A percentile compares a stretch with the other conserved stretches of the same genome.
Conservation (phyloP, 2,329 filamentous ascomycete genomes). For the Colletotrichum aenigma region DNA sequence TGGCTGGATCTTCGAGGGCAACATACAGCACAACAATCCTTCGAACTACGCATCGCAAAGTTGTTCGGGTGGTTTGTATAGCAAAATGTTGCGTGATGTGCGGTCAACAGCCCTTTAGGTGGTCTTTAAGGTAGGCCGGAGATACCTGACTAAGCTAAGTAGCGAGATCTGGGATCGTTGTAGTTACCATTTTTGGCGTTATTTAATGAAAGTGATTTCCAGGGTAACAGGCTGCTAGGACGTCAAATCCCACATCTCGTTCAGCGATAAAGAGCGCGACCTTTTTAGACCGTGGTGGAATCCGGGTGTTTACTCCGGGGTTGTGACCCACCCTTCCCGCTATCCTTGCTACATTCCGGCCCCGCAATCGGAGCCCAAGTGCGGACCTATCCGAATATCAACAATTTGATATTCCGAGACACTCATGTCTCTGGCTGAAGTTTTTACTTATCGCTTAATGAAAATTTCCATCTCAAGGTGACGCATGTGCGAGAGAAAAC, state of each 20-base stretch:
- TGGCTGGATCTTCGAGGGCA: neutral
- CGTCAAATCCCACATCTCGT: neutral
- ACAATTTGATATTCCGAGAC: neutral
- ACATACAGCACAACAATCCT: fast-evolving
- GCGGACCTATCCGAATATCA: neutral
- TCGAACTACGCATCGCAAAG: neutral
- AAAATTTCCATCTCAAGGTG: neutral
- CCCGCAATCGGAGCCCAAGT: neutral
- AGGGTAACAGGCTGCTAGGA: neutral
- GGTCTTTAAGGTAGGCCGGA: neutral
- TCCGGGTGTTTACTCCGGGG: neutral
- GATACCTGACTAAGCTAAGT: neutral
- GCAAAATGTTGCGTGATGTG: neutral
- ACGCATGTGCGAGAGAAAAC: fast-evolving
- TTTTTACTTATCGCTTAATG: neutral
- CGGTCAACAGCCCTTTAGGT: neutral
- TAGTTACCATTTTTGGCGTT: neutral
- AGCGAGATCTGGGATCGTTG: neutral
- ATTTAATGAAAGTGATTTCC: fast-evolving
- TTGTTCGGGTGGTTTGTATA: fast-evolving
- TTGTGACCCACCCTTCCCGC: neutral
- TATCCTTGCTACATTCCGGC: neutral
- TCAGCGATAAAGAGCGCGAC: neutral
- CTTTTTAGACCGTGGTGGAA: neutral
- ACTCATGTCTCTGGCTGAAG: neutral